Conservation (phyloP, 2,329 filamentous ascomycete genomes). For the Microcera coccophila region DNA sequence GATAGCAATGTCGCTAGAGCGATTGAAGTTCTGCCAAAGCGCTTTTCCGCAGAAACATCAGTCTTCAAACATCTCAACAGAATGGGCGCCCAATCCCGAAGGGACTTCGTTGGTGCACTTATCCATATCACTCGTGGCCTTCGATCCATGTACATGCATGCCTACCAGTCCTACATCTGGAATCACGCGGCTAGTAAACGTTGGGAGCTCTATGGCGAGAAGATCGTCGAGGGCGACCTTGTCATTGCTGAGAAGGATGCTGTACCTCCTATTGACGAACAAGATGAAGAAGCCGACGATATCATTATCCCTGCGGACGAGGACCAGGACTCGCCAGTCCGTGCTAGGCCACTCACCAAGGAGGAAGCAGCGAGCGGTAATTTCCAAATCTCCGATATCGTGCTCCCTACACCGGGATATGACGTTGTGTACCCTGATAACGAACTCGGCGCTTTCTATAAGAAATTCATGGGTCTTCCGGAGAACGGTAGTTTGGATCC, state of each 20-base stretch:
- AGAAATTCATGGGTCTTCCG: slow-evolving; percentile 76
- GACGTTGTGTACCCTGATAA: slow-evolving; percentile 85
- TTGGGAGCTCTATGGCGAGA: slow-evolving; percentile 69
- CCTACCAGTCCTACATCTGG: slow-evolving; percentile 94
- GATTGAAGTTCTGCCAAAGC: slow-evolving; percentile 66
- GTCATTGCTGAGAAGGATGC: slow-evolving; percentile 52
- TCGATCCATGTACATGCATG: slow-evolving; percentile 92
- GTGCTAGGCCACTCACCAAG: slow-evolving; percentile 68
- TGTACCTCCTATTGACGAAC: slow-evolving; percentile 44
- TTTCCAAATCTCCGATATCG: slow-evolving; percentile 81
- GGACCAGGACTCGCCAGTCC: slow-evolving; percentile 42
- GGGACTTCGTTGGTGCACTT: slow-evolving; percentile 78
- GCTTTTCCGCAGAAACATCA: slow-evolving; percentile 74
- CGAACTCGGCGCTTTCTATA: slow-evolving; percentile 78
- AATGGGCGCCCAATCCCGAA: slow-evolving; percentile 42
- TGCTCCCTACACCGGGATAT: slow-evolving; percentile 88
- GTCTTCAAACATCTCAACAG: slow-evolving; percentile 73
- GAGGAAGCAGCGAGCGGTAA: slow-evolving; percentile 74
- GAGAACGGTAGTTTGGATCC: slow-evolving; percentile 78
- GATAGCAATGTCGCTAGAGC: slow-evolving; percentile 56
- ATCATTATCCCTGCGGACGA: slow-evolving; percentile 39
- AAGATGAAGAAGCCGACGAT: slow-evolving; percentile 56
- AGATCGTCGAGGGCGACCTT: slow-evolving; percentile 80
- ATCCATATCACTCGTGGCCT: slow-evolving; percentile 76
- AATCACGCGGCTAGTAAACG: slow-evolving; percentile 79